phyloP scores from a whole-genome alignment of 2,329 filamentous ascomycete species.

The Akanthomyces uredinophilus region DNA sequence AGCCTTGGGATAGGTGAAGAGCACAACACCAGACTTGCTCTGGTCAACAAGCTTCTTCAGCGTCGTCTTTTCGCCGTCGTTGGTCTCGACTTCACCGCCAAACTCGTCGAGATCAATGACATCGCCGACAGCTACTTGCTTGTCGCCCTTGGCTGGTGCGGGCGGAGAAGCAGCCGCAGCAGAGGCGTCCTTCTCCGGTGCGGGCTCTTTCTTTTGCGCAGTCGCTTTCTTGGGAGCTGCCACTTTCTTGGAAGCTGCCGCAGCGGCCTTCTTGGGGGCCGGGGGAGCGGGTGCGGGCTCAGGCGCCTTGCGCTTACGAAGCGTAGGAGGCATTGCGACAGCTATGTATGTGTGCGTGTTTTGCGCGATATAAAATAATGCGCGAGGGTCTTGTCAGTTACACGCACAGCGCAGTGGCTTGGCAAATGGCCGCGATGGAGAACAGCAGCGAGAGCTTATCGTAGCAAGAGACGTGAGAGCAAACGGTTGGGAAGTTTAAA shows the following conservation, averaged over 20 bases:
- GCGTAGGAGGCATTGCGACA: conserved; percentile 48
- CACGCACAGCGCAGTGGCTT: not conserved
- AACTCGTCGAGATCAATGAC: conserved; percentile 52
- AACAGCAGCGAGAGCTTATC: not conserved
- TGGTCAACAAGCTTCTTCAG: conserved; percentile 75
- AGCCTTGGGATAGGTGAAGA: conserved; percentile 95
- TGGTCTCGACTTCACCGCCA: conserved; percentile 71
- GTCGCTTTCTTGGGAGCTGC: conserved; percentile 33
- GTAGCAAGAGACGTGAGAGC: not conserved
- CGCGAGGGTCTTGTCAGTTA: not conserved
- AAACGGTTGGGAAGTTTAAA: conserved; percentile 1
- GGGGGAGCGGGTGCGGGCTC: conserved; percentile 41
- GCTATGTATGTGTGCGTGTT: not conserved
- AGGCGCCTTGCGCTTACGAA: conserved; percentile 58
- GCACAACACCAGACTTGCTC: conserved; percentile 78
- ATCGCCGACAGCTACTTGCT: conserved; percentile 49
- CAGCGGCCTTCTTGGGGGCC: conserved; percentile 36
- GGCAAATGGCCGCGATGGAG: not conserved
- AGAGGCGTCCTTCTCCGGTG: conserved; percentile 21
- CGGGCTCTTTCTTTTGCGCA: conserved; percentile 26
- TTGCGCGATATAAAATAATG: conserved; percentile 6
- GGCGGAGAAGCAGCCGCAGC: not conserved
- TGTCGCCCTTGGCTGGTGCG: conserved; percentile 19
- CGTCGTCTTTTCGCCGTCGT: conserved; percentile 76
- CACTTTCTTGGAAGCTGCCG: conserved; percentile 29